Evolutionary conservation across 169 alveolate species (phyloP), one percentile per base, ranked within the genome.

Genomic region (Eimeria acervulina): DNA sequence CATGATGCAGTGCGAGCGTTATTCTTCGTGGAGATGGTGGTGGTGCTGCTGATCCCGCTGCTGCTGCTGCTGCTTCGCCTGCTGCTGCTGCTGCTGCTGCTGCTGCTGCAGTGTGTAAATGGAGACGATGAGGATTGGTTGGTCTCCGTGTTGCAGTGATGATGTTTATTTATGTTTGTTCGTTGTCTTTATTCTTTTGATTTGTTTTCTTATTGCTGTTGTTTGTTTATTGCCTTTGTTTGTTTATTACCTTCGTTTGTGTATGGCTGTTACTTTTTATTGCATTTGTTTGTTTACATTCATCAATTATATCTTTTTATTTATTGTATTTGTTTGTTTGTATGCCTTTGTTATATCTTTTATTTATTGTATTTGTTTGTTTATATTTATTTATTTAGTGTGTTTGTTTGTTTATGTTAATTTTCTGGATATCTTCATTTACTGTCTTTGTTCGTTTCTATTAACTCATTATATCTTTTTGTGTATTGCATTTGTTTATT

Each of bases 1-100:
- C 89, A 87, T 61, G 66, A 68, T 61, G 80, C 93, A 23, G 26
- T 55, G 66, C 66, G 5, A 8, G 26, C 15, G 66, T 19, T 55
- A 23, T 23, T 55, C 26, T 2, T 55, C 66, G 66, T 55, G 66
- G 15, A 13, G 66, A 2, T 55, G 66, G 26, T 55, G 66, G 26
- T 55, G 66, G 26, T 55, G 66, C 66, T 55, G 66, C 66, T 55
- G 17, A 2, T 55, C n/a, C 26, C 15, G 66, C 66, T 55, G 66
- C 66, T 55, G 66, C 17, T 55, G 66, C 17, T 55, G n/a, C n/a
- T 91, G 87, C 55, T 40, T 55, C 61, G 38, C 61, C 88, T 42
- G 88, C 59, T 76, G 88, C 61, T 42, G 61, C 38, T 76, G 63
- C 33, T 51, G 90, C 63, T 80, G 55, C 55, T 44, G 63, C 88